Evolutionary conservation across 441 rosid genomes (phyloP).

Genomic region (Cnidoscolus chayamansa): DNA sequence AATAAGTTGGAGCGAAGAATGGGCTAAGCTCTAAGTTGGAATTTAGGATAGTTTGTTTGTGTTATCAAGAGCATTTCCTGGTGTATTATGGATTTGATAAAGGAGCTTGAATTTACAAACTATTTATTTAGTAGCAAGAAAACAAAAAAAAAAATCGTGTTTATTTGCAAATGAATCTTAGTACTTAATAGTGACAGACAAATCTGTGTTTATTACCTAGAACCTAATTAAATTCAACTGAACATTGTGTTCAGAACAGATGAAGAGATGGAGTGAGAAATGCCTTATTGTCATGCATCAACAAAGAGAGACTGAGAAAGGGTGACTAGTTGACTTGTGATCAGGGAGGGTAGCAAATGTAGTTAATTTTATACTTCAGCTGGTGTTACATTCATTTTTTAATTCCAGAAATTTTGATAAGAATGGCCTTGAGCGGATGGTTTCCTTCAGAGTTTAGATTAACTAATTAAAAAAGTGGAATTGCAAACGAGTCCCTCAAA

Average conservation of each 20-base stretch:
- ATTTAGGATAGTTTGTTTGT: background rate
- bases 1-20: background rate
- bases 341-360: background rate
- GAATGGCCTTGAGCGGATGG: background rate
- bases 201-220: background rate
- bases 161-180: background rate
- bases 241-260: background rate
- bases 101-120: background rate
- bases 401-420: background rate
- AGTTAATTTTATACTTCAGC: background rate
- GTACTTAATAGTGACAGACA: no score
- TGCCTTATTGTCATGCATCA: background rate
- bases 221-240: background rate
- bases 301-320: background rate
- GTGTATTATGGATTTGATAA: constrained; percentile 1
- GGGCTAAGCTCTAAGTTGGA: background rate
- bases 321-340: background rate
- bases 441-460: background rate
- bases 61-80: background rate
- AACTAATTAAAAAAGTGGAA: background rate
- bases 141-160: background rate
- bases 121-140: background rate
- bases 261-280: background rate
- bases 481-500: background rate
- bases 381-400: background rate